Base-by-base conservation (phyloP, 371 early-diverging fungal species). In the Mucor irregularis region DNA sequence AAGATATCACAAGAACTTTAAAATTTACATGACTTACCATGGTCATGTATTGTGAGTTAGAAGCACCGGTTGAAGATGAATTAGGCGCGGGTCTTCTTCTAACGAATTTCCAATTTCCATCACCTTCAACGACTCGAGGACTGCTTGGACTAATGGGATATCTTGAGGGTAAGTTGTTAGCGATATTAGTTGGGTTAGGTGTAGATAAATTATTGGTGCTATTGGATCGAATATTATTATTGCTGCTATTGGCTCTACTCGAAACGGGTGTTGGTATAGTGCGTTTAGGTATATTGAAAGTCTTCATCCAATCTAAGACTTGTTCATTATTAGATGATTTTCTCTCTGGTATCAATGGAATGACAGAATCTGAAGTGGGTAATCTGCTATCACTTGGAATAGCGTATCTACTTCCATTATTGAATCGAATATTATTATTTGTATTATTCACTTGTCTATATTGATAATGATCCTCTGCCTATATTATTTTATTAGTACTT, bases 251-350 rank as follows among this genome's bases (percentile, higher is more conserved):
- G 42, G 42, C 24, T 42, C 21, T 42, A 5, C 42, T n/a, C n/a
- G n/a, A n/a, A n/a, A n/a, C 31, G 10, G 28, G 14, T 14, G 30
- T 8, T 46, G 46, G 30, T 29, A 46, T 50, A 13, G 62, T 35
- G 3, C 56, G 56, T 40, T 56, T 51, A 33, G 65, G 65, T 56
- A 59, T 60, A 55, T 58, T 54, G 38, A 49, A 55, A 21, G 56
- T 42, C 34, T 60, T 65, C 40, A 65, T 49, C 55, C 49, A 60
- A 56, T 49, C 59, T 19, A 55, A 31, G 24, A 65, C 65, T 38
- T 65, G 56, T 33, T 56, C 61, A 22, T 59, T 65, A 56, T 60
- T 65, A 16, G 65, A 65, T 19, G 65, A 65, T 51, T 50, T 65
- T 48, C 65, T 38, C 43, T 65, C 65, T n/a, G 65, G 65, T 56